Evolutionary conservation across 164 flowering plant species (phyloP).

Genomic region (Euptelea pleiosperma): DNA sequence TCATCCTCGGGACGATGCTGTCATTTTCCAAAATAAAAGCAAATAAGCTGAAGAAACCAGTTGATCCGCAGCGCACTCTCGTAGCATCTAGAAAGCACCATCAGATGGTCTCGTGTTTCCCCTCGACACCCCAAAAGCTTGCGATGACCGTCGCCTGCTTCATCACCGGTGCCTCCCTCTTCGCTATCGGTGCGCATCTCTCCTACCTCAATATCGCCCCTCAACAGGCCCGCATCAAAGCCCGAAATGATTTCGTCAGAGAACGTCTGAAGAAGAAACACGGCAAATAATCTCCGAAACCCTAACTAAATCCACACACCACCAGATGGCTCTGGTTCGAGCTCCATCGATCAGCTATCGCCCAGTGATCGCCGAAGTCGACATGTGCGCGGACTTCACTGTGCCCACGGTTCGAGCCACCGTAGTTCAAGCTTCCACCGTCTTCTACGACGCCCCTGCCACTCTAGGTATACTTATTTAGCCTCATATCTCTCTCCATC

Average conservation of each 20-base stretch:
- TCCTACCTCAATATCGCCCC: conserved; percentile 56
- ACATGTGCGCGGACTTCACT: conserved; percentile 59
- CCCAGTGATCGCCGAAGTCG: conserved; percentile 38
- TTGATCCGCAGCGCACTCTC: too few relatives aligned
- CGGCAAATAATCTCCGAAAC: conserved; percentile 27
- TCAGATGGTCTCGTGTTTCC: conserved; percentile 47
- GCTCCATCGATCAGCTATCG: not conserved
- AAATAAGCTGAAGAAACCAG: too few relatives aligned
- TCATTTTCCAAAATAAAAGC: too few relatives aligned
- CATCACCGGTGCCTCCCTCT: conserved; percentile 41
- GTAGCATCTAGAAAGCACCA: too few relatives aligned
- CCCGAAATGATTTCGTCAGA: conserved; percentile 55
- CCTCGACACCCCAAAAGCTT: conserved; percentile 50
- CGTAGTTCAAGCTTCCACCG: conserved; percentile 85
- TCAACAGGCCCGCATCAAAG: conserved; percentile 59
- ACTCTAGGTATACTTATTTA: conserved; percentile 62
- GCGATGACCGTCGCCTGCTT: conserved; percentile 41
- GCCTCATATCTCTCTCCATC: too few relatives aligned
- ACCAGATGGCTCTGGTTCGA: conserved; percentile 22
- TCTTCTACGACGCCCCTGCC: conserved; percentile 90
- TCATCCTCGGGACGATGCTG: too few relatives aligned
- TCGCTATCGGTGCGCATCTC: conserved; percentile 45
- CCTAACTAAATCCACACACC: too few relatives aligned
- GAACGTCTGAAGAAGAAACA: conserved; percentile 45
- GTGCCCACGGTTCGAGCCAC: conserved; percentile 60